phyloP scores from a whole-genome alignment of 805 yeast genomes.

The Blastobotrys robertii region DNA sequence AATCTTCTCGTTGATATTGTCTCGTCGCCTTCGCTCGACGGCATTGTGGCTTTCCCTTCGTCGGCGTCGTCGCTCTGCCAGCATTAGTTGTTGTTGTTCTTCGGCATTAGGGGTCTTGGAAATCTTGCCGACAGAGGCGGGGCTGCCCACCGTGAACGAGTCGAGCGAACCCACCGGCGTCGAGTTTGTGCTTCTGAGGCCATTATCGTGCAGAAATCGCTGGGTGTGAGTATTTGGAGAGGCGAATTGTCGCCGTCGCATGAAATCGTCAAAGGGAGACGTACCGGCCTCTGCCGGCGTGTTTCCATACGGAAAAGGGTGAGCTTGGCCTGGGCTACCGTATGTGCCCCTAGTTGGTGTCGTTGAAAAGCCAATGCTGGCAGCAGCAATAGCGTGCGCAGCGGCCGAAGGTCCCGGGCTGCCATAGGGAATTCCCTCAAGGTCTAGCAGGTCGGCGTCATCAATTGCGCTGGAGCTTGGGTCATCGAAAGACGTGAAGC shows the following conservation, averaged over 20 bases:
- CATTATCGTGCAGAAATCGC: conserved; percentile 19
- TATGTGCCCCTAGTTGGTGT: conserved; percentile 1
- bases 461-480: conserved; percentile 13
- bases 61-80: conserved; percentile 56
- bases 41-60: conserved; percentile 89
- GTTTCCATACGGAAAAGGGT: conserved; percentile 8
- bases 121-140: conserved; percentile 4
- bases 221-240: conserved; percentile 16
- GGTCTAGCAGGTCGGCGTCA: conserved; percentile 19
- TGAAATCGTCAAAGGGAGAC: conserved; percentile 24
- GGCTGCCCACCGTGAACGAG: conserved; percentile 3
- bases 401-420: conserved; percentile 2
- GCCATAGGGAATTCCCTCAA: conserved; percentile 13
- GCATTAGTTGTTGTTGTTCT: conserved; percentile 13
- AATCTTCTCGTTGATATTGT: conserved; percentile 79
- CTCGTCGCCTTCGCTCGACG: conserved; percentile 86
- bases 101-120: conserved; percentile 4
- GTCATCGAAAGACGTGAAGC: conserved; percentile 11
- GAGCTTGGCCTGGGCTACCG: not conserved
- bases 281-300: conserved; percentile 22
- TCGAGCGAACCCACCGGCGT: conserved; percentile 9
- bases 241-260: conserved; percentile 10
- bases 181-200: conserved; percentile 9
- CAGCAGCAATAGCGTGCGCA: conserved; percentile 10
- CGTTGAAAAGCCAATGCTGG: conserved; percentile 10